Evolutionary conservation across 1,284 basidiomycete genomes (phyloP).

Genomic region (Heterobasidion irregulare): DNA sequence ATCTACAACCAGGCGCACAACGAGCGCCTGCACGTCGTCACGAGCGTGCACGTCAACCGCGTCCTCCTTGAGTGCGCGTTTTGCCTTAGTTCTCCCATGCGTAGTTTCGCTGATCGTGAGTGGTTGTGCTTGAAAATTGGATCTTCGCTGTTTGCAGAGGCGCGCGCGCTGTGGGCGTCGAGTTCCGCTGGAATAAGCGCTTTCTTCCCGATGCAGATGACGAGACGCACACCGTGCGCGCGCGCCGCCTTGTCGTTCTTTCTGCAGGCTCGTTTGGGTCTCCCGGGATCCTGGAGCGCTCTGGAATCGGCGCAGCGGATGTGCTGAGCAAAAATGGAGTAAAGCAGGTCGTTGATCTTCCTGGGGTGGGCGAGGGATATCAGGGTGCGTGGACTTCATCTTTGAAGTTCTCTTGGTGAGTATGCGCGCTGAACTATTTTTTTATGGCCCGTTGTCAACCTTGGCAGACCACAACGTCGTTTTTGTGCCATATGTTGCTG

Average conservation of each 20-base stretch:
- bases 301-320: slow-evolving; percentile 19
- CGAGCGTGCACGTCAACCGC: slow-evolving; percentile 11
- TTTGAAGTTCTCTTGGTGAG: neutral
- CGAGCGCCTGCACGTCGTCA: slow-evolving; percentile 7
- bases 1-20: slow-evolving; percentile 10
- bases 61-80: slow-evolving; percentile 4
- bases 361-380: slow-evolving; percentile 50
- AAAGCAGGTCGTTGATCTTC: slow-evolving; percentile 35
- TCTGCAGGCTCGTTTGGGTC: slow-evolving; percentile 47
- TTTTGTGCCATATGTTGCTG: slow-evolving; percentile 9
- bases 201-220: slow-evolving; percentile 15
- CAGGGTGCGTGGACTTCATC: slow-evolving; percentile 27
- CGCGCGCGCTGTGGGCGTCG: slow-evolving; percentile 45
- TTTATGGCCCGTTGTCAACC: too few relatives aligned
- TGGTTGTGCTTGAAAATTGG: neutral
- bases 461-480: slow-evolving; percentile 16
- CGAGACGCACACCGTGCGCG: slow-evolving; percentile 20
- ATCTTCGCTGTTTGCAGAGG: slow-evolving; percentile 23
- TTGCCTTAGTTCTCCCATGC: too few relatives aligned
- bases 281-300: slow-evolving; percentile 21
- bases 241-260: slow-evolving; percentile 36
- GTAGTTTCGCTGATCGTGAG: neutral
- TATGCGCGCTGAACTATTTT: too few relatives aligned
- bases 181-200: slow-evolving; percentile 35
- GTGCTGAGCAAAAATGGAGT: slow-evolving; percentile 34